Evolutionary conservation across 306 rosid species (phyloP), one percentile per base, ranked within the genome.

Genomic region (Casuarina cunninghamiana): DNA sequence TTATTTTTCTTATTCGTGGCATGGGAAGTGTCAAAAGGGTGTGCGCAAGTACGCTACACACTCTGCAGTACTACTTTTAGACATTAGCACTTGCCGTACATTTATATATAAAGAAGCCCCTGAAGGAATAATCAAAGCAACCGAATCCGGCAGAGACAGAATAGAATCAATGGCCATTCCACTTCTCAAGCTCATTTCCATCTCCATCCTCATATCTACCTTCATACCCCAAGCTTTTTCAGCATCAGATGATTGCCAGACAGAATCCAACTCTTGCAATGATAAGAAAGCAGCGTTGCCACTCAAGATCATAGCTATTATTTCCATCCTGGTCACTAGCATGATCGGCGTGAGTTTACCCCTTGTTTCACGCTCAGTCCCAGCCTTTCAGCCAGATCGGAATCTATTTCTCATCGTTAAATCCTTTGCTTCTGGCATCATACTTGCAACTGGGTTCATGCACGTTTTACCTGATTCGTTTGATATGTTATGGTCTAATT

Each of bases 401-500:
- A 61, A 77, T 43, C 79, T 87, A 12, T 92, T 92, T 35, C 73
- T 86, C 15, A 79, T 92, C 4, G 84, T 90, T 69, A 90, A 90
- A 84, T 81, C 88, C 73, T 90, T 93, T 1, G 91, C 93, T 0
- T 85, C 87, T 0, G 96, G 96, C 0, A 90, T 90, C 44, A 90
- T 93, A 48, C 89, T 93, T 0, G 93, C 86, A 42, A 93, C 96
- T 0, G 92, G 91, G 0, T 93, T 93, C 90, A 81, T 90, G 96
- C 93, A 90, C 21, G 91, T 93, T 6, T 80, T 93, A 3, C 96
- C 96, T 0, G 97, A 93, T 48, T 90, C 97, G 0, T 93, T 82
- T 16, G 92, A 74, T 41, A 89, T 86, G 92, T 57, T 93, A 5
- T 32, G 84, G 87, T 86, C 91, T 0, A 82, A 62, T 74, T 90